Percentiles rank a stretch among this genome's conserved stretches.
These are phyloP conservation scores for Xylaria longipes DNA, from an alignment of 495 filamentous ascomycete genomes.

Conservation along the genomic window DNA sequence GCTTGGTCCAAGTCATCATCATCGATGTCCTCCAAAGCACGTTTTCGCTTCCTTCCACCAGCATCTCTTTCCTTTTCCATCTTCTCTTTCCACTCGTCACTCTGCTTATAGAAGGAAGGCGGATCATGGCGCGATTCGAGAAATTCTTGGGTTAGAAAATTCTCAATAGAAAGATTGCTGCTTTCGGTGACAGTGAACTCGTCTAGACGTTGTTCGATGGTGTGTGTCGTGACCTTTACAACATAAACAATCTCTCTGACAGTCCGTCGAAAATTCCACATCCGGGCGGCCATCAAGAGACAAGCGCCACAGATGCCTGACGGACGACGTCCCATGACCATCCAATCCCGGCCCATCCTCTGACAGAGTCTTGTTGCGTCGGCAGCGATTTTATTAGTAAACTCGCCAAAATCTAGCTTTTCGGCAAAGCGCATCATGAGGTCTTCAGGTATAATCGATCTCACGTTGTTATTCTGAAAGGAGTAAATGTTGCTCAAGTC, in stretches of 20 bases:
- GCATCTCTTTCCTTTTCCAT: conserved; percentile 49
- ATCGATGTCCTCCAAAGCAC: conserved; percentile 44
- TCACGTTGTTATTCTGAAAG: conserved; percentile 53
- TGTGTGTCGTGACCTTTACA: conserved; percentile 91
- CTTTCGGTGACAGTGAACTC: conserved; percentile 87
- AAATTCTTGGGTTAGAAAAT: conserved; percentile 73
- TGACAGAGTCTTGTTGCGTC: conserved; percentile 85
- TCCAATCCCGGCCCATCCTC: conserved; percentile 96
- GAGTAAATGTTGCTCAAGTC: conserved; percentile 72
- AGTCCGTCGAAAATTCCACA: conserved; percentile 95
- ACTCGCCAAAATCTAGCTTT: conserved; percentile 83
- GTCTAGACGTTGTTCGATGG: conserved; percentile 84
- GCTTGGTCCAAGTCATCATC: conserved; percentile 34
- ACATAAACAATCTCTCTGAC: conserved; percentile 93
- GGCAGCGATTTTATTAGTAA: conserved; percentile 79
- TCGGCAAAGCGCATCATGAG: conserved; percentile 88
- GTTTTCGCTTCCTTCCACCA: conserved; percentile 49
- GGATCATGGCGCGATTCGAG: conserved; percentile 70
- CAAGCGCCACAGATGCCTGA: conserved; percentile 94
- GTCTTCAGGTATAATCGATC: conserved; percentile 76
- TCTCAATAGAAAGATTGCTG: conserved; percentile 79
- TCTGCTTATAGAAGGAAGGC: conserved; percentile 76
- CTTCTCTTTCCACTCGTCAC: conserved; percentile 57
- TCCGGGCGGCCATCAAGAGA: conserved; percentile 90
- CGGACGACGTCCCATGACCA: conserved; percentile 88